A percentile compares a stretch with the other conserved stretches of the same genome.
Evolutionary conservation across 768 basidiomycete species (phyloP).

Genomic region (Rhodotorula toruloides): DNA sequence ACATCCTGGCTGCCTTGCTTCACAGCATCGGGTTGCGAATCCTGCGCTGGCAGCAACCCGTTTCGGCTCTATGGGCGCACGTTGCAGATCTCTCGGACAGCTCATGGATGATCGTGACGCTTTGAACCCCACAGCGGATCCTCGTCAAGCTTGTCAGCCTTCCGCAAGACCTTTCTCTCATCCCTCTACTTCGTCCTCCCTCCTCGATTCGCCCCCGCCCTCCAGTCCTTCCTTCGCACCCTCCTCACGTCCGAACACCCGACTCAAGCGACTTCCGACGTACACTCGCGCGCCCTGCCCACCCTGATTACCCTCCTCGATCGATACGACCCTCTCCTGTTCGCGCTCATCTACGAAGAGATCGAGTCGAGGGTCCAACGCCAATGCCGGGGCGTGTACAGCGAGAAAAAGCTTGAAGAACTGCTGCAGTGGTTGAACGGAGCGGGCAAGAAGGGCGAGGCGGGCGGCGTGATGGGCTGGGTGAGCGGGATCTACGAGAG

Average conservation of each 20-base stretch:
- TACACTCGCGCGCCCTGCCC: constrained; percentile 54
- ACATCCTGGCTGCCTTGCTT: constrained; percentile 11
- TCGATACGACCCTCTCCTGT: constrained; percentile 75
- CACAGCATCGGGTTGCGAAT: constrained; percentile 19
- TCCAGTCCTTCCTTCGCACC: constrained; percentile 22
- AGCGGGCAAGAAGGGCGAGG: constrained; percentile 48
- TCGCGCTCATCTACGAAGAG: constrained; percentile 75
- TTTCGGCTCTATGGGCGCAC: constrained; percentile 16
- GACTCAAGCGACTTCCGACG: constrained; percentile 52
- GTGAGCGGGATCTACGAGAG: constrained; percentile 36
- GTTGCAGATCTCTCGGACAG: neutral
- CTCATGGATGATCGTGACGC: neutral
- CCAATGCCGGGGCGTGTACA: constrained; percentile 60
- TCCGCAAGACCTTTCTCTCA: constrained; percentile 34
- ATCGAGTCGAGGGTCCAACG: constrained; percentile 69
- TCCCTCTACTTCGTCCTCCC: constrained; percentile 28
- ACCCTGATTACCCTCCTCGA: constrained; percentile 62
- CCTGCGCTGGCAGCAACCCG: constrained; percentile 21
- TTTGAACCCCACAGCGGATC: neutral
- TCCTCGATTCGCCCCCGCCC: constrained; percentile 17
- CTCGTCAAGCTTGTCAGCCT: neutral
- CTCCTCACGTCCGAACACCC: constrained; percentile 5
- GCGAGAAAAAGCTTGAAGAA: constrained; percentile 61
- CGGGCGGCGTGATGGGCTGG: constrained; percentile 14
- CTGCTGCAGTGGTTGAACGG: constrained; percentile 66